These are phyloP conservation scores for Actinomortierella wolfii DNA, from an alignment of 371 early-diverging fungal species.

Conservation along the genomic window DNA sequence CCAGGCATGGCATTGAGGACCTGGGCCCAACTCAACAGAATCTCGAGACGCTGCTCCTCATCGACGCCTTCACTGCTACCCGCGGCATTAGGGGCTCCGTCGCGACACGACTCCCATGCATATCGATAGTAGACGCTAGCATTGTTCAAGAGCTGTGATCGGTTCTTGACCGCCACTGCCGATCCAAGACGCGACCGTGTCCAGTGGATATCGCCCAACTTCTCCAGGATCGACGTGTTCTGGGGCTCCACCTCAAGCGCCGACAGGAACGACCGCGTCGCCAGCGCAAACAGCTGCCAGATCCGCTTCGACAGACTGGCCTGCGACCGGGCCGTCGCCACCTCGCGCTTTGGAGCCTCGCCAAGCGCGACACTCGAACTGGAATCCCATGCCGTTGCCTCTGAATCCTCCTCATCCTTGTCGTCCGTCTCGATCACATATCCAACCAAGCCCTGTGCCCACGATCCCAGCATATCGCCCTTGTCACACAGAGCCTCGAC, in stretches of 20 bases:
- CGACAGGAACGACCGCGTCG: conserved; percentile 56
- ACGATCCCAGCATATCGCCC: conserved; percentile 67
- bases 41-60: conserved; percentile 33
- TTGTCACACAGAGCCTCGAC: conserved; percentile 74
- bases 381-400: conserved; percentile 13
- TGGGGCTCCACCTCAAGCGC: conserved; percentile 58
- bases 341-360: background rate
- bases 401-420: too few species aligned
- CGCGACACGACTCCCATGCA: conserved; percentile 44
- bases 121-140: conserved; percentile 48
- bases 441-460: conserved; percentile 53
- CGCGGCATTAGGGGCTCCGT: background rate
- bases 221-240: conserved; percentile 59
- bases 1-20: conserved; percentile 32
- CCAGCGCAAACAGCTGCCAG: conserved; percentile 58
- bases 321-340: too few species aligned
- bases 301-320: conserved; percentile 42
- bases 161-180: conserved; percentile 57
- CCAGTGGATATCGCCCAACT: conserved; percentile 63
- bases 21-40: conserved; percentile 43
- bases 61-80: conserved; percentile 27
- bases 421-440: conserved; percentile 1
- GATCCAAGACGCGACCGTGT: conserved; percentile 52
- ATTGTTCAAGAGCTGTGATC: conserved; percentile 57
- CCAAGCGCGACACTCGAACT: conserved; percentile 15